Conservation (phyloP, 2,329 filamentous ascomycete species). For the Hymenoscyphus occultus region DNA sequence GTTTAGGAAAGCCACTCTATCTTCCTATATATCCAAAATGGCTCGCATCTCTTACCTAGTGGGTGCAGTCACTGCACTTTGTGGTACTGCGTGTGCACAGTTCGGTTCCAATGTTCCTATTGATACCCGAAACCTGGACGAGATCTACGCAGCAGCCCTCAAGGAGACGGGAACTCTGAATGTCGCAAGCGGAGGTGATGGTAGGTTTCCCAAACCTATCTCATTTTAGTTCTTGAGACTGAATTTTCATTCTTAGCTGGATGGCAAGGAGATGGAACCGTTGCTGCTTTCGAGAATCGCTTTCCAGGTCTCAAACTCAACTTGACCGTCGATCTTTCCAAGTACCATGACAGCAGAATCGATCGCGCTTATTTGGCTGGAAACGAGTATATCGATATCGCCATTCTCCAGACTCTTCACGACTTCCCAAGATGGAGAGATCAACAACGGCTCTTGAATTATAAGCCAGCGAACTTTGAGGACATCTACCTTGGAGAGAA, state of each 20-base stretch:
- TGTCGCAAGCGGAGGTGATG: neutral
- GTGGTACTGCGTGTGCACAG: neutral
- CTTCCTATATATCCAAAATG: neutral
- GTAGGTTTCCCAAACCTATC: neutral
- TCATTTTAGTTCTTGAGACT: neutral
- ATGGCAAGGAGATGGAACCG: neutral
- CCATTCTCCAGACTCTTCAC: neutral
- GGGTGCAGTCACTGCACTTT: neutral
- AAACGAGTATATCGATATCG: neutral
- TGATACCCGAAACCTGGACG: neutral
- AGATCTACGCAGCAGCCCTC: neutral
- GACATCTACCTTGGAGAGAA: neutral
- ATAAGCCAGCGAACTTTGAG: neutral
- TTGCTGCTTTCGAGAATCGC: neutral
- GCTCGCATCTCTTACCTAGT: neutral
- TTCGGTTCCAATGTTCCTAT: neutral
- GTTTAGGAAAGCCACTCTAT: no score
- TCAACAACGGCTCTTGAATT: neutral
- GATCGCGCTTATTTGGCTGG: neutral
- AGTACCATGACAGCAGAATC: neutral
- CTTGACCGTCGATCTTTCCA: neutral
- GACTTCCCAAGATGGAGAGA: neutral
- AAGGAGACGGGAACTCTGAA: neutral
- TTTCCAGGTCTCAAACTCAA: neutral
- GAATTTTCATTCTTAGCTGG: neutral